Conservation (phyloP, 495 filamentous ascomycete genomes). For the Penicillium canariense region DNA sequence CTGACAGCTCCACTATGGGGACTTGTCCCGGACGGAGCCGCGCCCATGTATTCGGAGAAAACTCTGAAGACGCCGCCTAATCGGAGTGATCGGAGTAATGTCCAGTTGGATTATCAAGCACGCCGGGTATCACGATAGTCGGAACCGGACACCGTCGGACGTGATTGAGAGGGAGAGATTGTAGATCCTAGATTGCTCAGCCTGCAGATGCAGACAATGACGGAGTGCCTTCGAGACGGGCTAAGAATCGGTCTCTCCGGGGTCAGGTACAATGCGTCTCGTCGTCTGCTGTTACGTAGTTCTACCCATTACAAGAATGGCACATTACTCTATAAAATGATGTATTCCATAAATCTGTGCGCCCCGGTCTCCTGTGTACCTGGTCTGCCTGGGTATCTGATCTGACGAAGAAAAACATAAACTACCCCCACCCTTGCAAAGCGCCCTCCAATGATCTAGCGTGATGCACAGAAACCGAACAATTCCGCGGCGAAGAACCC, state of each 20-base stretch:
- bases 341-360: constrained; percentile 2
- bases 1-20: constrained; percentile 17
- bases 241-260: neutral
- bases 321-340: neutral
- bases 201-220: too few species aligned
- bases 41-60: constrained; percentile 18
- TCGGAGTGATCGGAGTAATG: constrained; percentile 24
- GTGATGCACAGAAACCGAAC: neutral
- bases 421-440: neutral
- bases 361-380: constrained; percentile 8
- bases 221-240: too few species aligned
- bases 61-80: constrained; percentile 14
- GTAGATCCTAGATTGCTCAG: too few species aligned
- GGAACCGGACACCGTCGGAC: neutral
- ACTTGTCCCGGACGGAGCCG: constrained; percentile 14
- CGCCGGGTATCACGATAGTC: neutral
- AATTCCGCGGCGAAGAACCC: neutral
- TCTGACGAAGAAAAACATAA: constrained; percentile 16
- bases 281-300: too few species aligned
- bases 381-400: constrained; percentile 24
- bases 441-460: constrained; percentile 3
- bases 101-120: constrained; percentile 1
- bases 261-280: neutral
- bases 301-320: neutral
- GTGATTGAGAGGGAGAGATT: too few species aligned